Conservation (phyloP, 345 rosid species). For the Lenwebbia sp. region DNA sequence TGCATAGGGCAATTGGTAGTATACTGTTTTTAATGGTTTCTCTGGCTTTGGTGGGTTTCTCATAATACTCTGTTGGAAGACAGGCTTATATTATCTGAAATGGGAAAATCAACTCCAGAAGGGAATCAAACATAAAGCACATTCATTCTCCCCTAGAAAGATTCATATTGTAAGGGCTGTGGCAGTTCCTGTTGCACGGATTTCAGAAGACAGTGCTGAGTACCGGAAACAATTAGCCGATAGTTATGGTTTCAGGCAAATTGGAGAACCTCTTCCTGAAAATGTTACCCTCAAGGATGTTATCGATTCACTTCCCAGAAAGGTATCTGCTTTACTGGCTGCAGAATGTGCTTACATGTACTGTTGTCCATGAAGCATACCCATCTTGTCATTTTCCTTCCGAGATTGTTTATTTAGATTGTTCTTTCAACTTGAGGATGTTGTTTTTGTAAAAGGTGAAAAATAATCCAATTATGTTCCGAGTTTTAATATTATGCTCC, state of each 20-base stretch:
- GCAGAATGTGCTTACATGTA: neutral
- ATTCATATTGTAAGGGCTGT: slow-evolving; percentile 41
- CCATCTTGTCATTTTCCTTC: neutral
- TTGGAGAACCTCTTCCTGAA: slow-evolving; percentile 83
- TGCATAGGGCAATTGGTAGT: neutral
- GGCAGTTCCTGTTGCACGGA: slow-evolving; percentile 52
- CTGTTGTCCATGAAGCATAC: neutral
- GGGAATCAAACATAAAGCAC: slow-evolving; percentile 18
- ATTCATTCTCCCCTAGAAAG: slow-evolving; percentile 18
- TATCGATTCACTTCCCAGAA: slow-evolving; percentile 68
- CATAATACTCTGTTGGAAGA: slow-evolving; percentile 8
- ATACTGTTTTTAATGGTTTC: neutral
- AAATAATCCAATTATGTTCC: neutral
- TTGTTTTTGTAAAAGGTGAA: neutral
- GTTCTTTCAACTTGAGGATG: neutral
- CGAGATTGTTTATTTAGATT: neutral
- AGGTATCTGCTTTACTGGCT: slow-evolving; percentile 19
- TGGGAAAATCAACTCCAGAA: slow-evolving; percentile 28
- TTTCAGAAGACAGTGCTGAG: slow-evolving; percentile 44
- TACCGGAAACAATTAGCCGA: slow-evolving; percentile 60
- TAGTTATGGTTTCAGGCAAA: slow-evolving; percentile 70
- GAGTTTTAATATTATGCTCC: neutral
- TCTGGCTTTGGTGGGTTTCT: neutral
- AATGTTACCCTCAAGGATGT: slow-evolving; percentile 66
- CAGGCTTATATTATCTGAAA: slow-evolving; percentile 41